Evolutionary conservation across 1,284 basidiomycete species (phyloP).

Genomic region (Moesziomyces aphidis): DNA sequence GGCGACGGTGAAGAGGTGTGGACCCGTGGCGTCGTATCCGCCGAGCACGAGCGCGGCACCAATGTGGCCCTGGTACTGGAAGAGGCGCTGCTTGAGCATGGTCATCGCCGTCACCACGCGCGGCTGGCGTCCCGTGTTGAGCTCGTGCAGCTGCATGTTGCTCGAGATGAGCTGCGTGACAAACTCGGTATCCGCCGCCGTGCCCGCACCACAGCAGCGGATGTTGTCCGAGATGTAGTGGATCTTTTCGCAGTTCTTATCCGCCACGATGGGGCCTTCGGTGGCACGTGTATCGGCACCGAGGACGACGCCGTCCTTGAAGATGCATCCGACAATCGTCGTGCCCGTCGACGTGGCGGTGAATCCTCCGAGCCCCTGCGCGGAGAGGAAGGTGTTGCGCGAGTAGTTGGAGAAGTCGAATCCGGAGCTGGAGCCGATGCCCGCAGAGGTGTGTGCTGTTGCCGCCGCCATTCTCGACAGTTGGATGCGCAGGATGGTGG

Average conservation of each 20-base stretch:
- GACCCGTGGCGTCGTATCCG: constrained; percentile 90
- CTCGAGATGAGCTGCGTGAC: constrained; percentile 69
- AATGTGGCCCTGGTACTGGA: constrained; percentile 90
- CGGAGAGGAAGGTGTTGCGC: constrained; percentile 83
- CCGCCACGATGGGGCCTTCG: constrained; percentile 93
- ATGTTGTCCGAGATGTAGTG: constrained; percentile 80
- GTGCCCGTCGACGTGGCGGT: constrained; percentile 80
- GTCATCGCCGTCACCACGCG: constrained; percentile 97
- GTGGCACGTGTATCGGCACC: constrained; percentile 98
- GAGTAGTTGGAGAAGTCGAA: constrained; percentile 80
- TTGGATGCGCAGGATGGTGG: not conserved
- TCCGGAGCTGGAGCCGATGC: constrained; percentile 67
- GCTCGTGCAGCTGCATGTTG: constrained; percentile 67
- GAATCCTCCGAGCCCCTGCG: constrained; percentile 72
- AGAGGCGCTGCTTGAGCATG: constrained; percentile 91
- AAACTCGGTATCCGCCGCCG: constrained; percentile 97
- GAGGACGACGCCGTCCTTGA: constrained; percentile 88
- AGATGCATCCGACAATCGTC: constrained; percentile 93
- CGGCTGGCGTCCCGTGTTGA: constrained; percentile 69
- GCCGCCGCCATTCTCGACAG: constrained; percentile 7
- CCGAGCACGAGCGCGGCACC: constrained; percentile 98
- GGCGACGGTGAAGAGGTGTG: constrained; percentile 94
- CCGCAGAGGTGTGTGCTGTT: constrained; percentile 6
- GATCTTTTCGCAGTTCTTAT: constrained; percentile 99
- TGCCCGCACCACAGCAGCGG: constrained; percentile 97